Conservation (phyloP, 371 early-diverging fungal species). For the Syncephalastrum contaminatum region DNA sequence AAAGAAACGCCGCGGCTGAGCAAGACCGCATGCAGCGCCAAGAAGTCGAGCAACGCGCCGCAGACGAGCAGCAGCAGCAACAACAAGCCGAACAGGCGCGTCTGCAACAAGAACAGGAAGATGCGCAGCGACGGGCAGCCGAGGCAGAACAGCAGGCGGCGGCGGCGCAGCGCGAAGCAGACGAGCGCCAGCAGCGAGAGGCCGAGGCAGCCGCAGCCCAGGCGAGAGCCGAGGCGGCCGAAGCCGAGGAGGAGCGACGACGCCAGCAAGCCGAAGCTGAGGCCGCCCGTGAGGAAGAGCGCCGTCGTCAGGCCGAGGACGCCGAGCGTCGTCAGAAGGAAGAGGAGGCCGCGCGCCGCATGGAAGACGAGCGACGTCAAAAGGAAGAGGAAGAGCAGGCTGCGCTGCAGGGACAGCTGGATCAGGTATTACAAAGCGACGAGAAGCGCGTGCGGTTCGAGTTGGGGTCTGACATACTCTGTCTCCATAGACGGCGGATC, state of each 20-base stretch:
- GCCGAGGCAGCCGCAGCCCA: slow-evolving; percentile 2
- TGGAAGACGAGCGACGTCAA: slow-evolving; percentile 12
- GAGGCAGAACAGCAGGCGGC: slow-evolving; percentile 15
- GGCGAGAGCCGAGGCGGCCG: background rate
- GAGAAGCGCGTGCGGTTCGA: background rate
- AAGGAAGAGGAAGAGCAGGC: slow-evolving; percentile 10
- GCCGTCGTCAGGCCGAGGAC: slow-evolving; percentile 24
- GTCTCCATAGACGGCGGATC: slow-evolving; percentile 28
- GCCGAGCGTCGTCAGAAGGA: slow-evolving; percentile 35
- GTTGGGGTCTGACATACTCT: background rate
- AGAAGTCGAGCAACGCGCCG: slow-evolving; percentile 36
- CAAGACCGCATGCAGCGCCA: slow-evolving; percentile 25
- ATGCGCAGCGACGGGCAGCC: slow-evolving; percentile 17
- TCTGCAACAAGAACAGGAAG: slow-evolving; percentile 9
- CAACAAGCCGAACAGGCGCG: slow-evolving; percentile 24
- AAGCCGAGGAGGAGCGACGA: background rate
- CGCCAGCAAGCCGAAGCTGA: slow-evolving; percentile 20
- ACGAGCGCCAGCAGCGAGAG: slow-evolving; percentile 16
- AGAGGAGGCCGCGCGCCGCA: slow-evolving; percentile 14
- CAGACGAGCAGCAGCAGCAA: too few relatives aligned
- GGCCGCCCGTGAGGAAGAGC: slow-evolving; percentile 11
- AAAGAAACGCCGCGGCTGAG: slow-evolving; percentile 20
- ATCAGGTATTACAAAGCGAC: slow-evolving; percentile 7
- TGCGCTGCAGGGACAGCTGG: slow-evolving; percentile 11
- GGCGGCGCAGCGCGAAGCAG: slow-evolving; percentile 8